Base-by-base conservation (phyloP, 108 stramenopile species). In the Cyclotella kingstonii region DNA sequence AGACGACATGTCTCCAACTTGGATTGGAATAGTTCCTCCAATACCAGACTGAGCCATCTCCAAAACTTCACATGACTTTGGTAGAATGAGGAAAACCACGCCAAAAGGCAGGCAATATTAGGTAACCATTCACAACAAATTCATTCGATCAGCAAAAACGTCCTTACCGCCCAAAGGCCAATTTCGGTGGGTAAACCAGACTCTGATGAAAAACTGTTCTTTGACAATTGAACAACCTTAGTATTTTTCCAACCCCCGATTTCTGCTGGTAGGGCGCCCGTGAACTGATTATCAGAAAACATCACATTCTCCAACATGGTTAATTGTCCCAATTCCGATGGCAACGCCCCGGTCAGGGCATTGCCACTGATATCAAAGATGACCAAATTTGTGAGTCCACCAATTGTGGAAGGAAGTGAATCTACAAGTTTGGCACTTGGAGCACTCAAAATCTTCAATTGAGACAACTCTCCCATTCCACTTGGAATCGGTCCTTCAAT, bases 1-100 rank as follows among this genome's bases (percentile, higher is more conserved):
- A 9, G 54, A 36, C 10, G 55, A 27, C 70, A 72, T 72, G 15
- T n/a, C 33, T 0, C 70, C 58, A 39, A 86, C 67, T 23, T 73
- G 52, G 4, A 67, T 38, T 14, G 88, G 83, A 26, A 89, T 68
- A 19, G 57, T 70, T 9, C 82, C 82, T 15, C 62, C 56, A 25
- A 89, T 59, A 9, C 72, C 63, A 52, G 82, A 72, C 46, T 66
- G 36, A 12, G 39, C 26, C 31, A 61, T 17, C 6, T 49, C 27
- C 21, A 70, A n/a, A 9, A 30, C 18, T 19, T 43, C 29, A 21
- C 59, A 60, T 15, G 17, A 38, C 35, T 46, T 22, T 22, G 2
- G 23, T 19, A 46, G 23, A 19, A 2, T 18, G 1, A 18, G 21
- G 21, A 4, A 18, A 7, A 18, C 2, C 45, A 46, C 3, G 14